Percentiles rank a stretch among this genome's conserved stretches.
phyloP scores from a whole-genome alignment of 805 yeast genomes.

The Kluyveromyces aestuarii region DNA sequence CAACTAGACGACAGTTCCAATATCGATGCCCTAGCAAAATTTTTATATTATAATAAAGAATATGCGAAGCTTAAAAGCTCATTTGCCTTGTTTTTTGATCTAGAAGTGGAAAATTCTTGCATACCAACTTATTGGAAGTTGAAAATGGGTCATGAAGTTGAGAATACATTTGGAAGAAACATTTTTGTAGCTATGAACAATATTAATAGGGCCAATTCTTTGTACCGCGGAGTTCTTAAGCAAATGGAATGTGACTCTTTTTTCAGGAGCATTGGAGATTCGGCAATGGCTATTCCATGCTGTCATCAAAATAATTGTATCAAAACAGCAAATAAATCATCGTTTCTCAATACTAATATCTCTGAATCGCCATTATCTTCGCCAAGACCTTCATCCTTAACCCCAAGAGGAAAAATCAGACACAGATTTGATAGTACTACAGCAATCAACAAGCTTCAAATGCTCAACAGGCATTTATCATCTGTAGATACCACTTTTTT shows the following conservation, averaged over 20 bases:
- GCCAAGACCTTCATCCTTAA: conserved; percentile 26
- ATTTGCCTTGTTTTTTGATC: conserved; percentile 13
- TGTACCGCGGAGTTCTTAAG: conserved; percentile 25
- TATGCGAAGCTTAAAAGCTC: conserved; percentile 13
- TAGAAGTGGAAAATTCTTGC: conserved; percentile 4
- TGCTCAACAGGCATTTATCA: conserved; percentile 11
- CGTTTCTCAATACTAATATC: not conserved
- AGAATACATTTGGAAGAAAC: conserved; percentile 7
- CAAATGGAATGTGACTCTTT: conserved; percentile 38
- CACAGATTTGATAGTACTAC: conserved; percentile 20
- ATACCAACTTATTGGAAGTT: conserved; percentile 18
- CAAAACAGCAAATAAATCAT: not conserved
- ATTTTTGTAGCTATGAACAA: conserved; percentile 17
- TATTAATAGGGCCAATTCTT: conserved; percentile 25
- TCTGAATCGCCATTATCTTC: conserved; percentile 6
- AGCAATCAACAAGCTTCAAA: conserved; percentile 13
- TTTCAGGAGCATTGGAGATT: conserved; percentile 39
- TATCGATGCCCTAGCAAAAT: conserved; percentile 14
- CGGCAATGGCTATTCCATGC: conserved; percentile 40
- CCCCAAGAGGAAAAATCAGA: conserved; percentile 18
- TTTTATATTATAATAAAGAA: conserved; percentile 16
- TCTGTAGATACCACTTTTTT: conserved; percentile 8
- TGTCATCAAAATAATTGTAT: conserved; percentile 4
- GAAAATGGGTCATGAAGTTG: conserved; percentile 12
- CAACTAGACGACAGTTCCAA: conserved; percentile 20